A percentile compares a stretch with the other conserved stretches of the same genome.
Conservation (phyloP, 2,329 filamentous ascomycete species). For the Ceratocystis ficicola region DNA sequence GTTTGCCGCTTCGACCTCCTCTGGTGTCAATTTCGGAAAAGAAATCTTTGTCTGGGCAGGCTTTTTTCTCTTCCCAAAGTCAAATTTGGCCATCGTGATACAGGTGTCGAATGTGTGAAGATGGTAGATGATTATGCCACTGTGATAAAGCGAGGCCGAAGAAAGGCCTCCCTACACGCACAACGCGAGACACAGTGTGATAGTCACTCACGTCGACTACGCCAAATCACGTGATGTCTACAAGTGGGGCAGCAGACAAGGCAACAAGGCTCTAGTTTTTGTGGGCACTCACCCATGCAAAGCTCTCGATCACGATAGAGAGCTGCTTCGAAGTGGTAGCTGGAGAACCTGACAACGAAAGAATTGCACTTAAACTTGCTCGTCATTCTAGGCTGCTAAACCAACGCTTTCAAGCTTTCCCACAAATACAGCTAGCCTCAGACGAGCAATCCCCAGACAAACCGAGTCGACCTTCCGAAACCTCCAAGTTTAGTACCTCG, state of each 20-base stretch:
- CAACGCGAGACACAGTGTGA: not conserved
- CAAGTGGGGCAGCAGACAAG: slow-evolving; percentile 7
- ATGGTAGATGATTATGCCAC: not conserved
- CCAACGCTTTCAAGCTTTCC: no score
- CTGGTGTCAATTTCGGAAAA: slow-evolving; percentile 20
- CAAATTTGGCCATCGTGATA: slow-evolving; percentile 16
- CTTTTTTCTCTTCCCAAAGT: slow-evolving; percentile 22
- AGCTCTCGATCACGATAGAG: slow-evolving; percentile 1
- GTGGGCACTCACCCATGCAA: not conserved
- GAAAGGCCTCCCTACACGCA: not conserved
- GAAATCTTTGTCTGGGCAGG: slow-evolving; percentile 18
- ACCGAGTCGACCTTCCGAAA: slow-evolving; percentile 3
- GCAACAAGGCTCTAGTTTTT: not conserved
- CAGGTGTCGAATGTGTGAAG: not conserved
- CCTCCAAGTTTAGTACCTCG: not conserved
- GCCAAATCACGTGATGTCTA: slow-evolving; percentile 10
- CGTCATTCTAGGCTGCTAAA: not conserved
- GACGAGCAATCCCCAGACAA: not conserved
- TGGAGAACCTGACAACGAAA: slow-evolving; percentile 14
- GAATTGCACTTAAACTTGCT: not conserved
- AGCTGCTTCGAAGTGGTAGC: not conserved
- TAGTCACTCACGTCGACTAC: slow-evolving; percentile 6
- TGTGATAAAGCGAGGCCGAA: not conserved
- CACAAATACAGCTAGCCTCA: not conserved
- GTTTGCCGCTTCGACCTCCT: slow-evolving; percentile 18